phyloP scores from a whole-genome alignment of 1,139 yeast genomes.

The Nakaseomyces sp. region DNA sequence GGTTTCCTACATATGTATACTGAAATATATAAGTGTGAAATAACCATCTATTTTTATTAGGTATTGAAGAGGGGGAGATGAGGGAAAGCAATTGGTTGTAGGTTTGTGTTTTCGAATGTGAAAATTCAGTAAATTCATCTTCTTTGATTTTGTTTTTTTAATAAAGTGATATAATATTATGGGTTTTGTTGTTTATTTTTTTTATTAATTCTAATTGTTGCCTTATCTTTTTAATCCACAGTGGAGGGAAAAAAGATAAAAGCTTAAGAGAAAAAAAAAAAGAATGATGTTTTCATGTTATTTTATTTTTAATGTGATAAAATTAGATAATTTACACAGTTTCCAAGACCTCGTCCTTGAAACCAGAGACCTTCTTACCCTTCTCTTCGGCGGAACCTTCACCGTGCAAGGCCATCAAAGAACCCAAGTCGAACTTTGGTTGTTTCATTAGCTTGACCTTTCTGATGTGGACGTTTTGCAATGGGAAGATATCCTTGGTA shows the following conservation, averaged over 20 bases:
- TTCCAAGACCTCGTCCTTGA: slow-evolving; percentile 88
- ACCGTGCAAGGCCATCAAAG: slow-evolving; percentile 85
- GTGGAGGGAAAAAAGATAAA: no score
- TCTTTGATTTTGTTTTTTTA: background rate
- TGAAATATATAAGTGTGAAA: no score
- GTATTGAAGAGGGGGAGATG: no score
- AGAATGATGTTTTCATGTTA: background rate
- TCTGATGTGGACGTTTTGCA: slow-evolving; percentile 87
- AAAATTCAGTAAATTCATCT: background rate
- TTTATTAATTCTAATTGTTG: background rate
- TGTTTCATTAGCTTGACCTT: slow-evolving; percentile 86
- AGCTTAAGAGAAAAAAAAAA: no score
- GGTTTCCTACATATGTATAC: no score
- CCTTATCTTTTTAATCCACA: no score
- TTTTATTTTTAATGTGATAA: background rate
- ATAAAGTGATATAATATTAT: slow-evolving; percentile 3
- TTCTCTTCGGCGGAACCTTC: slow-evolving; percentile 76
- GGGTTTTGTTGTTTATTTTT: background rate
- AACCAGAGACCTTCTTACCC: slow-evolving; percentile 83
- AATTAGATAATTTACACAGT: slow-evolving; percentile 44
- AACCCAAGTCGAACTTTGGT: slow-evolving; percentile 86
- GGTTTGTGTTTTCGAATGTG: no score
- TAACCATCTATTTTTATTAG: no score
- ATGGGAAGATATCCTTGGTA: slow-evolving; percentile 75
- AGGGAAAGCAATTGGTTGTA: no score